phyloP scores from a whole-genome alignment of 495 filamentous ascomycete genomes.

The Talaromyces thailandensis region DNA sequence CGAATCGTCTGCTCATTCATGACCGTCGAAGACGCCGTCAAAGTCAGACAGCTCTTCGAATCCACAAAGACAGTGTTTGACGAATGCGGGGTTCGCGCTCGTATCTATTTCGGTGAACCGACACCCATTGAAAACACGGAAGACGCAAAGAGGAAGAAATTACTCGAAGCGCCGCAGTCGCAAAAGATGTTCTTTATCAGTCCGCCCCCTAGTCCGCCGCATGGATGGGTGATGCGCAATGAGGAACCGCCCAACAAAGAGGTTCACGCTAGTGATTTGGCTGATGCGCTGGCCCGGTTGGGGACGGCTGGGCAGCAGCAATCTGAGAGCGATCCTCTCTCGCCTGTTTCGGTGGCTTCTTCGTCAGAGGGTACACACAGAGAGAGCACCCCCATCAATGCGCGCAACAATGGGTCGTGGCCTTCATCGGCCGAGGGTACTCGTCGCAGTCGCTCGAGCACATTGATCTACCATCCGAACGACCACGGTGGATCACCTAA shows the following conservation, averaged over 20 bases:
- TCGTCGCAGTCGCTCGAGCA: slow-evolving; percentile 51
- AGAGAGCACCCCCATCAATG: neutral
- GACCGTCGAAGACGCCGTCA: slow-evolving; percentile 61
- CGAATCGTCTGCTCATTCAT: slow-evolving; percentile 88
- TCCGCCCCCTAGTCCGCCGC: slow-evolving; percentile 82
- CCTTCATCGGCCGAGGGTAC: slow-evolving; percentile 18
- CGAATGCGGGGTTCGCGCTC: slow-evolving; percentile 52
- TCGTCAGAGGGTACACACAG: slow-evolving; percentile 20
- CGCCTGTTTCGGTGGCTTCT: slow-evolving; percentile 21
- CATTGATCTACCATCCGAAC: slow-evolving; percentile 65
- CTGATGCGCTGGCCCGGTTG: slow-evolving; percentile 65
- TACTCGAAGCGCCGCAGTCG: slow-evolving; percentile 72
- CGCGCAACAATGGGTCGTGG: slow-evolving; percentile 30
- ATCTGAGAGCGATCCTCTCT: slow-evolving; percentile 20
- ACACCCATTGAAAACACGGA: slow-evolving; percentile 56
- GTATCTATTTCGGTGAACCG: slow-evolving; percentile 82
- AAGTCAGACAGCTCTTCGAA: slow-evolving; percentile 54
- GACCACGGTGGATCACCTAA: slow-evolving; percentile 67
- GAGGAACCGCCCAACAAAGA: slow-evolving; percentile 92
- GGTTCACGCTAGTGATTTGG: slow-evolving; percentile 85
- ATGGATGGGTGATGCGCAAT: slow-evolving; percentile 83
- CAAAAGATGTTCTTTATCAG: slow-evolving; percentile 96
- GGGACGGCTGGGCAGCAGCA: slow-evolving; percentile 29
- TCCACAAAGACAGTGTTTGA: slow-evolving; percentile 25
- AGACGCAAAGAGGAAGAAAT: slow-evolving; percentile 38